These are phyloP conservation scores for Ceratobasidium sp. DNA, from an alignment of 1,284 basidiomycete species.

Conservation along the genomic window DNA sequence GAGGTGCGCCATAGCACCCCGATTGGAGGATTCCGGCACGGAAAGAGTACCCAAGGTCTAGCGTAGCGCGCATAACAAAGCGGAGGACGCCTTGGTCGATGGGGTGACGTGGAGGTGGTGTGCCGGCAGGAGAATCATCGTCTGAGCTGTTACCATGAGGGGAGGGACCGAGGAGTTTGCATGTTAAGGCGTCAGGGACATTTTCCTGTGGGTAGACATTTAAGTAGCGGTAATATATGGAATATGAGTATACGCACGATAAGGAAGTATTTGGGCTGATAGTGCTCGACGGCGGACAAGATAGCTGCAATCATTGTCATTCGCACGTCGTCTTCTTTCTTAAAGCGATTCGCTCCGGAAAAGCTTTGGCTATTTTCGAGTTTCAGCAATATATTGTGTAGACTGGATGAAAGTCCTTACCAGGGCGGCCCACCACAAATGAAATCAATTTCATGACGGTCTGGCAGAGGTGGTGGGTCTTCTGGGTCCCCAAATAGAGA, in stretches of 20 bases:
- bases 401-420: constrained; percentile 55
- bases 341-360: constrained; percentile 66
- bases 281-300: constrained; percentile 71
- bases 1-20: constrained; percentile 77
- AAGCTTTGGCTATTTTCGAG: constrained; percentile 39
- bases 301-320: constrained; percentile 67
- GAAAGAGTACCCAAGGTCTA: constrained; percentile 77
- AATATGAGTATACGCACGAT: constrained; percentile 46
- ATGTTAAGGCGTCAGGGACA: constrained; percentile 28
- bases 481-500: constrained; percentile 55
- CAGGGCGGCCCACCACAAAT: constrained; percentile 79
- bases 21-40: constrained; percentile 72
- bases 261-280: constrained; percentile 67
- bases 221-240: neutral
- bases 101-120: neutral
- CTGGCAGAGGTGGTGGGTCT: constrained; percentile 60
- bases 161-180: constrained; percentile 2
- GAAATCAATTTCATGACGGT: constrained; percentile 65
- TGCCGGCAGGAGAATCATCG: neutral
- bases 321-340: constrained; percentile 63
- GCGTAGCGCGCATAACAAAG: constrained; percentile 65
- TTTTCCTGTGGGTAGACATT: constrained; percentile 15
- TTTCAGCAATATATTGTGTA: constrained; percentile 27
- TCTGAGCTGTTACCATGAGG: constrained; percentile 9
- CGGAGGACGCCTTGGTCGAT: constrained; percentile 75